Percentiles rank a stretch among this genome's conserved stretches.
Conservation (phyloP, 164 flowering plant species). For the Amborella trichopoda region DNA sequence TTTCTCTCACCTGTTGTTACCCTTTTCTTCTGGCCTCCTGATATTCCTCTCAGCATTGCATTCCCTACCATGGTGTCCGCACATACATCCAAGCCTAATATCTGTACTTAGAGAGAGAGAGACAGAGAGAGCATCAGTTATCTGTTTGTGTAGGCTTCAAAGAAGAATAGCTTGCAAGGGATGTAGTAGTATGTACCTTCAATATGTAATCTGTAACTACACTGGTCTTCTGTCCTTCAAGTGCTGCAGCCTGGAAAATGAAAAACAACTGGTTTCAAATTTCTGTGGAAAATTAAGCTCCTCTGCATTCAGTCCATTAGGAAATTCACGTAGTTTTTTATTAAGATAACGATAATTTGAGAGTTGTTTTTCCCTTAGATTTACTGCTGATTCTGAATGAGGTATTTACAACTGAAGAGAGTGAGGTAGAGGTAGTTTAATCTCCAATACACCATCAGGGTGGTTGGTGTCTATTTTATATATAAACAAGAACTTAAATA, state of each 20-base stretch:
- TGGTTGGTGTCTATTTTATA: too few relatives aligned
- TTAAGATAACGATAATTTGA: too few relatives aligned
- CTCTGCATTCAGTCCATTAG: too few relatives aligned
- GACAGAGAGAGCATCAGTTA: neutral
- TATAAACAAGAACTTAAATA: too few relatives aligned
- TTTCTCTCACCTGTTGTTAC: slow-evolving; percentile 23
- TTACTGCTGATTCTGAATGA: too few relatives aligned
- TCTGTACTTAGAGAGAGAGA: slow-evolving; percentile 7
- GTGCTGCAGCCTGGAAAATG: slow-evolving; percentile 38
- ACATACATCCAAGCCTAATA: slow-evolving; percentile 21
- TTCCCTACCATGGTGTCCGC: slow-evolving; percentile 24
- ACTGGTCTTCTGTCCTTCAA: slow-evolving; percentile 56
- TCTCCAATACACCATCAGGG: too few relatives aligned
- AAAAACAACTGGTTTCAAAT: neutral
- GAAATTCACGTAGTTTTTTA: too few relatives aligned
- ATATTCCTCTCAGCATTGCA: slow-evolving; percentile 21
- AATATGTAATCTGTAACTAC: slow-evolving; percentile 66
- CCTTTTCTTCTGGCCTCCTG: slow-evolving; percentile 22
- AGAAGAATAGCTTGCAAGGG: neutral
- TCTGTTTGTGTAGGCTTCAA: neutral
- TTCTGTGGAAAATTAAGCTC: neutral
- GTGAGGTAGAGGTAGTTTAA: too few relatives aligned
- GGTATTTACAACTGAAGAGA: too few relatives aligned
- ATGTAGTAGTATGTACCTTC: slow-evolving; percentile 25
- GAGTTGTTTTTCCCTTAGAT: too few relatives aligned